Percentiles rank a stretch among this genome's conserved stretches.
These are phyloP conservation scores for Aspergillus aculeatus DNA, from an alignment of 2,329 filamentous ascomycete genomes.

Conservation along the genomic window DNA sequence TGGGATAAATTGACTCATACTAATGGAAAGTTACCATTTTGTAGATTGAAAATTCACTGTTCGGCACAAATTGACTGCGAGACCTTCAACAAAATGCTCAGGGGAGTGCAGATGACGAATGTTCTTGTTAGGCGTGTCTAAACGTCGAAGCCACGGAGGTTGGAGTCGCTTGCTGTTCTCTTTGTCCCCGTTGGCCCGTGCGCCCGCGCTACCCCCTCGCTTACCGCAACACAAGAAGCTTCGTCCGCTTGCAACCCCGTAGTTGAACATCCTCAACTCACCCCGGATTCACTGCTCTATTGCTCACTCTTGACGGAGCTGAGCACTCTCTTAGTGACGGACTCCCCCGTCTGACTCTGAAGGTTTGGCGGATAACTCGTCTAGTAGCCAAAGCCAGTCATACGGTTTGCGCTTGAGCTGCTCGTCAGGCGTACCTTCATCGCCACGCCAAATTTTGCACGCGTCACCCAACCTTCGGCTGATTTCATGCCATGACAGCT, in stretches of 20 bases:
- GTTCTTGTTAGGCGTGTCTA: constrained; percentile 12
- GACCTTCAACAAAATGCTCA: constrained; percentile 5
- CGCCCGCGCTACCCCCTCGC: constrained; percentile 36
- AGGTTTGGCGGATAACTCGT: background rate
- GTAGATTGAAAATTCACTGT: background rate
- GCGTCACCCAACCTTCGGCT: constrained; percentile 16
- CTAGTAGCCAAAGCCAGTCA: background rate
- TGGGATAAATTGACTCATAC: constrained; percentile 8
- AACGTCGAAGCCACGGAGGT: constrained; percentile 17
- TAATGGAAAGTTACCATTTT: constrained; percentile 28
- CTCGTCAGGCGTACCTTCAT: constrained; percentile 8
- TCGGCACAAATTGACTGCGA: background rate
- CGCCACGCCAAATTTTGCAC: constrained; percentile 22
- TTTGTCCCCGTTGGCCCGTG: constrained; percentile 37
- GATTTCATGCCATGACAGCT: constrained; percentile 34
- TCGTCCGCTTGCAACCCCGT: constrained; percentile 6
- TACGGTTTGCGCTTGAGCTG: background rate
- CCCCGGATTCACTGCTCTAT: background rate
- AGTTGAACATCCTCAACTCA: constrained; percentile 11
- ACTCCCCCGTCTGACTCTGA: background rate
- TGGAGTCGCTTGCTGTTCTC: constrained; percentile 43
- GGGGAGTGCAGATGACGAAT: constrained; percentile 4
- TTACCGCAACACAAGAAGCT: constrained; percentile 33
- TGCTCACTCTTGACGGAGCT: background rate
- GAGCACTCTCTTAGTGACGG: background rate